phyloP scores from a whole-genome alignment of 768 basidiomycete genomes.

The Hemileccinum rubropunctum region DNA sequence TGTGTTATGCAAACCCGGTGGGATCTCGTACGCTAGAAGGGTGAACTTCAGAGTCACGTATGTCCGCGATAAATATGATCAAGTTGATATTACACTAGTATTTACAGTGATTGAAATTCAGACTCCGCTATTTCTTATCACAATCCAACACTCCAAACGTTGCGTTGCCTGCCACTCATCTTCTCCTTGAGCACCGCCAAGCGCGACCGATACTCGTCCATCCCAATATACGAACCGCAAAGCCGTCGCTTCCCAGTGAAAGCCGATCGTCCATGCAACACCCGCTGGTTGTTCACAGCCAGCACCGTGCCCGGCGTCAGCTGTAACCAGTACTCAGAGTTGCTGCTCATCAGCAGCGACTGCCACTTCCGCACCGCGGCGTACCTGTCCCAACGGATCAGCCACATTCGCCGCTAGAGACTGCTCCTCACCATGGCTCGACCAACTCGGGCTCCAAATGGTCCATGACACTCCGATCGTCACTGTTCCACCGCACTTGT shows the following conservation, averaged over 20 bases:
- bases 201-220: conserved; percentile 86
- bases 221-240: conserved; percentile 93
- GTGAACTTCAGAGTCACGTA: too few relatives aligned
- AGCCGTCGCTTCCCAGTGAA: conserved; percentile 87
- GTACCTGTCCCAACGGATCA: conserved; percentile 49
- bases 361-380: conserved; percentile 81
- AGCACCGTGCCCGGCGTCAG: conserved; percentile 82
- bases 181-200: conserved; percentile 64
- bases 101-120: too few relatives aligned
- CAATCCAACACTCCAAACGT: conserved; percentile 57
- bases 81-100: too few relatives aligned
- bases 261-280: conserved; percentile 90
- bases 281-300: conserved; percentile 93
- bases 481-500: conserved; percentile 92
- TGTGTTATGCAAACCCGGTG: too few relatives aligned
- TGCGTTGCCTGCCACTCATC: conserved; percentile 41
- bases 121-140: conserved; percentile 30
- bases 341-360: conserved; percentile 64
- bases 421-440: conserved; percentile 60
- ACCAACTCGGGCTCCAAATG: conserved; percentile 56
- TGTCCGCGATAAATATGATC: too few relatives aligned
- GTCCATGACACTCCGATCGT: conserved; percentile 83
- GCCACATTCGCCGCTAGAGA: neutral
- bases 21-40: too few relatives aligned
- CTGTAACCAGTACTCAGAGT: conserved; percentile 91